Base-by-base conservation (phyloP, 495 filamentous ascomycete species). In the Podospora pseudoanserina region DNA sequence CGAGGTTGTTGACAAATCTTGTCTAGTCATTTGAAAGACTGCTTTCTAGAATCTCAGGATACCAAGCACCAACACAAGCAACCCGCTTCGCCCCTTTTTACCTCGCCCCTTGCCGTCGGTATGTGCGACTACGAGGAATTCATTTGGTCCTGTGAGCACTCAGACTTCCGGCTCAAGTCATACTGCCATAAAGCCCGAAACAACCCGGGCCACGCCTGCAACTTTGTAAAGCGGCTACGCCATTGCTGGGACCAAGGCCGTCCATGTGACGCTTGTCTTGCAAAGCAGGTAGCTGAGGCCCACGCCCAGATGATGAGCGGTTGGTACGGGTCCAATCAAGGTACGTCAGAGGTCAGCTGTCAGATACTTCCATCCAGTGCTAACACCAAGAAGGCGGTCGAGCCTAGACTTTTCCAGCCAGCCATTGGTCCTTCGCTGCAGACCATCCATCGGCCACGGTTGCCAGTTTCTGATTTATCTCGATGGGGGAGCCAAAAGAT, bases 91-190 rank as follows among this genome's bases (percentile, higher is more conserved):
- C 55, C 55, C 55, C 55, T 16, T 18, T 56, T 20, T 20, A 4
- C 23, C 30, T 44, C 39, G 60, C 30, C 26, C 26, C 7, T 34
- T 18, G 18, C 32, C 16, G 18, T 49, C 27, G 19, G 18, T 49
- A 91, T 91, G 88, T 90, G 89, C 72, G 84, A 89, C 71, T 90
- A 80, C 70, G 89, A 92, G 70, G 83, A 85, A 66, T 87, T 90
- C 68, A 67, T 81, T 67, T 92, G 86, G 69, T 75, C 79, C 65
- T 92, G 90, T 77, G 78, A 79, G 4, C 88, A 91, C 74, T 80
- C 79, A 16, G 73, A 73, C 9, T 75, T 79, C 20, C 84, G 85
- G 11, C 76, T 90, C 28, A 86, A 87, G 72, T 85, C 85, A 27
- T 83, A 90, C 75, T 92, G 90, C 78, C 89, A 92, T 74, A 85